These are phyloP conservation scores for Cynara cardunculus DNA, from an alignment of 129 eudicot genomes.

Conservation along the genomic window DNA sequence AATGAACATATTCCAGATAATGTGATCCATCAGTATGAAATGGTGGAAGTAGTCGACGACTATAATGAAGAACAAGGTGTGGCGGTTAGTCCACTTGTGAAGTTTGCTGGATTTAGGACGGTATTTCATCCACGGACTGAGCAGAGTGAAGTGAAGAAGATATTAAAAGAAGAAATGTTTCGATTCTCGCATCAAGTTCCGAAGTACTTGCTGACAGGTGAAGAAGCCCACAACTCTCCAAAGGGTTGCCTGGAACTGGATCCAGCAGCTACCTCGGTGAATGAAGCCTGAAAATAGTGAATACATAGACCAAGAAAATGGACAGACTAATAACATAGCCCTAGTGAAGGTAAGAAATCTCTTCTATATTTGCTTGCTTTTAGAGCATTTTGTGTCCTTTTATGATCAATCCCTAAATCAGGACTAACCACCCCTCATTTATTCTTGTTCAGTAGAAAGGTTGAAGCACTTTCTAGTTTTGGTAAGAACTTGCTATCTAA, in stretches of 20 bases:
- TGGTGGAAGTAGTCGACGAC: conserved; percentile 66
- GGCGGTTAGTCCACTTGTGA: conserved; percentile 49
- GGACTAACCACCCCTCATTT: background rate
- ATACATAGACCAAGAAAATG: background rate
- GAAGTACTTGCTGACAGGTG: conserved; percentile 52
- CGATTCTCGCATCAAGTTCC: conserved; percentile 86
- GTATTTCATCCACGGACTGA: conserved; percentile 46
- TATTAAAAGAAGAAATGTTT: conserved; percentile 70
- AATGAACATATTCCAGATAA: conserved; percentile 55
- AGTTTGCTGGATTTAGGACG: conserved; percentile 66
- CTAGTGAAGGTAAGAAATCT: background rate
- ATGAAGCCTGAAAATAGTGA: background rate
- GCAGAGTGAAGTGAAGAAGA: conserved; percentile 35
- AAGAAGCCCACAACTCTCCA: conserved; percentile 57
- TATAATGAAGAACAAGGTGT: conserved; percentile 63
- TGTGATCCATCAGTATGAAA: conserved; percentile 63
- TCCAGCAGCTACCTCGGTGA: conserved; percentile 76
- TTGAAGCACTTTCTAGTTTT: background rate
- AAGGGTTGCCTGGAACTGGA: conserved; percentile 76
- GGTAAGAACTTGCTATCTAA: background rate
- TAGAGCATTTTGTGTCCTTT: background rate
- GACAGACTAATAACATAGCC: background rate
- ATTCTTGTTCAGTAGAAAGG: background rate
- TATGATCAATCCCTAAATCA: background rate
- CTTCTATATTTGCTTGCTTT: background rate